phyloP scores from a whole-genome alignment of 768 basidiomycete genomes.

The Leucocoprinus sp. region DNA sequence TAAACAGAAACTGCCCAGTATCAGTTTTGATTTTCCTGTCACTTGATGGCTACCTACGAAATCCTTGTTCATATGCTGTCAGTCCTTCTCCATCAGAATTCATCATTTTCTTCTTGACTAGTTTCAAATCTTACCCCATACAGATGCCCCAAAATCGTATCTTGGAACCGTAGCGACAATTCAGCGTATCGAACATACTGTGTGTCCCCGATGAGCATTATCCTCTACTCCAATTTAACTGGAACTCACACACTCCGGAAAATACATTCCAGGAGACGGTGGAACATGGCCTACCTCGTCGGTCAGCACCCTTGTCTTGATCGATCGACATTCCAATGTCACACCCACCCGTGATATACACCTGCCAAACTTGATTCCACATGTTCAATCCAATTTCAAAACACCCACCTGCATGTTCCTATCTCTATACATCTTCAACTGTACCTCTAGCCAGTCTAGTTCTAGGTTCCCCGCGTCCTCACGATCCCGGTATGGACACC shows the following conservation, averaged over 20 bases:
- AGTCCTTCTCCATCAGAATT: conserved; percentile 12
- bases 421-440: conserved; percentile 57
- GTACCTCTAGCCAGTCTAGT: conserved; percentile 87
- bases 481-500: conserved; percentile 53
- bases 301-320: conserved; percentile 17
- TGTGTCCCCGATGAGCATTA: conserved; percentile 7
- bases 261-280: conserved; percentile 72
- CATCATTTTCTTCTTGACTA: conserved; percentile 1
- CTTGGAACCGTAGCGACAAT: conserved; percentile 75
- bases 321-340: conserved; percentile 30
- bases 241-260: conserved; percentile 73
- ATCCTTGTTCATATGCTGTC: conserved; percentile 79
- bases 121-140: conserved; percentile 50
- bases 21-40: conserved; percentile 12
- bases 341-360: conserved; percentile 22
- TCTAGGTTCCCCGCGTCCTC: conserved; percentile 85
- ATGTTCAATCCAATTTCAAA: conserved; percentile 11
- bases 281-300: conserved; percentile 68
- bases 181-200: conserved; percentile 65
- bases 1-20: conserved; percentile 41
- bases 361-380: conserved; percentile 12
- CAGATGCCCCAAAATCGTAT: conserved; percentile 80
- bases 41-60: conserved; percentile 38
- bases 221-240: neutral
- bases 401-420: conserved; percentile 64